Base-by-base conservation (phyloP, 495 filamentous ascomycete genomes). In the Aspergillus egyptiacus region DNA sequence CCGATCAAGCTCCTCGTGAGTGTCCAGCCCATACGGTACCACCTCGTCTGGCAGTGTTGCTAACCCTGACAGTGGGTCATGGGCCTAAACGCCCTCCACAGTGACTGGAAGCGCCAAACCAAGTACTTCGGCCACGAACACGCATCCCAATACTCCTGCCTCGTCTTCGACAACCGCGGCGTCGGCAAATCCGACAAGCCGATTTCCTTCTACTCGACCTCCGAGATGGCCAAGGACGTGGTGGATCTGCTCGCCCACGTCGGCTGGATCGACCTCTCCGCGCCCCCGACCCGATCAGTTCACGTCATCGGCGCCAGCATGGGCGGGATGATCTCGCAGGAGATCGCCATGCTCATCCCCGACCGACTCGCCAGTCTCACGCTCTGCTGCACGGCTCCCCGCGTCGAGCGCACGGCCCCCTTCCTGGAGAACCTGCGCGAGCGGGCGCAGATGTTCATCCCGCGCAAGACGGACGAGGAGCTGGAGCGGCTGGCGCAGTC, bases 271-370 rank as follows among this genome's bases (percentile, higher is more conserved):
- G 41, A 91, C 60, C 58, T 91, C 56, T 4, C 76, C 71, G 65
- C 76, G 77, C 27, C 86, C 80, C 64, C 67, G 6, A 42, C 60
- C 41, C 74, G 81, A 27, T 64, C 74, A 36, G 53, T 95, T 5
- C 78, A 95, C 63, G 61, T 93, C 20, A 70, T 88, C 38, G 89
- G 89, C 34, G 77, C 87, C 24, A 83, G 79, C 35, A 82, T 91
- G 69, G 86, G 86, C 46, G 86, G 89, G 54, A 94, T 95, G 89
- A 93, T 95, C 60, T 82, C 85, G 11, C 89, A 94, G 66, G 89
- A 95, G 63, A 56, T 87, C 32, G 85, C 77, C 14, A 73, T 73
- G 46, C 68, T 81, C 3, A 78, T 81, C 31, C 85, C 87, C 1
- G 54, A 72, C 2, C 70, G 82, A 17, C 72, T 94, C 40, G 74